These are phyloP conservation scores for Fusarium avenaceum DNA, from an alignment of 2,329 filamentous ascomycete genomes.

Conservation along the genomic window DNA sequence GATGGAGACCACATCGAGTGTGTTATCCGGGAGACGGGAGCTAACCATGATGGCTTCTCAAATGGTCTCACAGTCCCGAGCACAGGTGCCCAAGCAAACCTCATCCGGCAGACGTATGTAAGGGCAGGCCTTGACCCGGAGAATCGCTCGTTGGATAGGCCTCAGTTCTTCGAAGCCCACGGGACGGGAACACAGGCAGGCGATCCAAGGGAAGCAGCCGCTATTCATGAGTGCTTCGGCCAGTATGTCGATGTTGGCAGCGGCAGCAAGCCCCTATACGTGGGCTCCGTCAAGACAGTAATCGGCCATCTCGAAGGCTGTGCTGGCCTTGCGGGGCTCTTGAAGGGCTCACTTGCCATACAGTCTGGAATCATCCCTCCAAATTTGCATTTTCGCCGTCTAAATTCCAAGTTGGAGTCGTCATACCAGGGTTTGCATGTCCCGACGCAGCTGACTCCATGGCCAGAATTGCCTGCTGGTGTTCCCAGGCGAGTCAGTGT, in stretches of 20 bases:
- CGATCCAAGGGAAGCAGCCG: not conserved
- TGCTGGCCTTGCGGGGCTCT: not conserved
- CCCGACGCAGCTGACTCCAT: not conserved
- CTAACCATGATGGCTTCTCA: not conserved
- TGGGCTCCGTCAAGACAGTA: slow-evolving; percentile 1
- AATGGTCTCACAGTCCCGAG: not conserved
- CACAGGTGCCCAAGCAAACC: not conserved
- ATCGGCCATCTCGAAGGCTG: fast-evolving
- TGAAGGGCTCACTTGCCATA: not conserved
- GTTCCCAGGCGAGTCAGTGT: slow-evolving; percentile 46
- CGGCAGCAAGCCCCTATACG: not conserved
- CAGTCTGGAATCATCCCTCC: not conserved
- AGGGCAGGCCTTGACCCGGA: not conserved
- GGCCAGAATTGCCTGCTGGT: not conserved
- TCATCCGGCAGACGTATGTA: not conserved
- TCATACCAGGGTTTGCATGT: not conserved
- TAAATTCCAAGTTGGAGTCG: not conserved
- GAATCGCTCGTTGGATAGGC: not conserved
- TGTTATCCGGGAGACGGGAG: not conserved
- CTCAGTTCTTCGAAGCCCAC: not conserved
- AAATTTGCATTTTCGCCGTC: not conserved
- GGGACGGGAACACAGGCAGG: not conserved
- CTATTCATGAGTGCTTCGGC: not conserved
- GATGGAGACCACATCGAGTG: not conserved
- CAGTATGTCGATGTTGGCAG: no score